These are phyloP conservation scores for Backusella psychrophila DNA, from an alignment of 192 early-diverging fungal genomes.

Conservation along the genomic window DNA sequence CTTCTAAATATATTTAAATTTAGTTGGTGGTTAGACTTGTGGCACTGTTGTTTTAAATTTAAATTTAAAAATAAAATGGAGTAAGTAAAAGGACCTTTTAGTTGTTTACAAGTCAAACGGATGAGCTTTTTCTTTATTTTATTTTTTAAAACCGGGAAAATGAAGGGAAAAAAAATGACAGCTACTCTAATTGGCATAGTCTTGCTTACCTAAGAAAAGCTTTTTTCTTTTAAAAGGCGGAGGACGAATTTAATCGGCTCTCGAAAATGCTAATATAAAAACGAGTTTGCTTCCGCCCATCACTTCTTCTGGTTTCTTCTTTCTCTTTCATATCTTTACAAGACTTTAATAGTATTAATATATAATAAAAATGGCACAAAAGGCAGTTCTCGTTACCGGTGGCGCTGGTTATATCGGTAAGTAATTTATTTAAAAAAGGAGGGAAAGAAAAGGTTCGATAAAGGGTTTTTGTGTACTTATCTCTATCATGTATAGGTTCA, in stretches of 20 bases:
- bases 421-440: not conserved
- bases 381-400: conserved; percentile 59
- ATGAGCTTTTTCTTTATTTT: not conserved
- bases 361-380: conserved; percentile 18
- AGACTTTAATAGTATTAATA: not conserved
- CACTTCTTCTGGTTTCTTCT: not conserved
- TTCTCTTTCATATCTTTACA: not conserved
- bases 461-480: not conserved
- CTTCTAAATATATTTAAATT: conserved; percentile 1
- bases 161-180: conserved; percentile 2
- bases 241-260: not conserved
- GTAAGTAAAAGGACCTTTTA: not conserved
- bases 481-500: conserved; percentile 45
- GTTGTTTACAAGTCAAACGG: not conserved
- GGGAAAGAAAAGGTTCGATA: not conserved
- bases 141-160: not conserved
- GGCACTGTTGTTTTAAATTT: not conserved
- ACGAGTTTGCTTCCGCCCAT: not conserved
- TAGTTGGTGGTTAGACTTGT: not conserved
- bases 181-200: conserved; percentile 4
- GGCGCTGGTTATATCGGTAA: conserved; percentile 86
- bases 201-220: conserved; percentile 4
- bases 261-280: not conserved
- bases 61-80: not conserved
- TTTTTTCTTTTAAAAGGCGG: not conserved